Evolutionary conservation across 106 monocot species (phyloP).

Genomic region (Dendrobium huoshanense): DNA sequence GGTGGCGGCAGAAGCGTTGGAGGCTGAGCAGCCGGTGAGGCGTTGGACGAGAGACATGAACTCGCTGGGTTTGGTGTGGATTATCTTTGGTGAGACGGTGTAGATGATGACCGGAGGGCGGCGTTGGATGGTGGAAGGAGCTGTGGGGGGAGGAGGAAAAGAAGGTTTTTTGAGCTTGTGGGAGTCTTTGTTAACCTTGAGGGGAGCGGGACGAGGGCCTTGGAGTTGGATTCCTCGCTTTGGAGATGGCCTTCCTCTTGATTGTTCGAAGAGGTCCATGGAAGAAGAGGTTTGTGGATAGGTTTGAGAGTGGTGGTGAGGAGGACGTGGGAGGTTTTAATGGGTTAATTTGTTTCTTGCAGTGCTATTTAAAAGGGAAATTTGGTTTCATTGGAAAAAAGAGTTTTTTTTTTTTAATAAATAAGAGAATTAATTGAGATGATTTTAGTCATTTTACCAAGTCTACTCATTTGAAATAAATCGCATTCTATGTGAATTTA

Average conservation of each 20-base stretch:
- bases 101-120: constrained; percentile 20
- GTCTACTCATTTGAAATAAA: too few relatives aligned
- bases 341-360: not conserved
- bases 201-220: constrained; percentile 10
- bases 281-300: not conserved
- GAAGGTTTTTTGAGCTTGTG: constrained; percentile 16
- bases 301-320: not conserved
- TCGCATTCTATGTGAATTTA: too few relatives aligned
- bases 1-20: not conserved
- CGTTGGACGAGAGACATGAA: constrained; percentile 21
- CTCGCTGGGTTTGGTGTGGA: constrained; percentile 18
- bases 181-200: constrained; percentile 16
- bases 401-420: not conserved
- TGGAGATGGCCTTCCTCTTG: not conserved
- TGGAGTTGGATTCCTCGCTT: constrained; percentile 11
- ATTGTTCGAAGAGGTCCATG: constrained; percentile 6
- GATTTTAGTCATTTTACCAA: not conserved
- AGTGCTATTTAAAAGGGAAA: not conserved
- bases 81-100: constrained; percentile 13
- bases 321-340: not conserved
- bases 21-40: constrained; percentile 11
- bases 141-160: not conserved
- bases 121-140: not conserved
- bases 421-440: not conserved
- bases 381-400: not conserved